Evolutionary conservation across 202 grass and related monocot genomes (phyloP), one percentile per base, ranked within the genome.

Genomic region (Elaeis oleifera): DNA sequence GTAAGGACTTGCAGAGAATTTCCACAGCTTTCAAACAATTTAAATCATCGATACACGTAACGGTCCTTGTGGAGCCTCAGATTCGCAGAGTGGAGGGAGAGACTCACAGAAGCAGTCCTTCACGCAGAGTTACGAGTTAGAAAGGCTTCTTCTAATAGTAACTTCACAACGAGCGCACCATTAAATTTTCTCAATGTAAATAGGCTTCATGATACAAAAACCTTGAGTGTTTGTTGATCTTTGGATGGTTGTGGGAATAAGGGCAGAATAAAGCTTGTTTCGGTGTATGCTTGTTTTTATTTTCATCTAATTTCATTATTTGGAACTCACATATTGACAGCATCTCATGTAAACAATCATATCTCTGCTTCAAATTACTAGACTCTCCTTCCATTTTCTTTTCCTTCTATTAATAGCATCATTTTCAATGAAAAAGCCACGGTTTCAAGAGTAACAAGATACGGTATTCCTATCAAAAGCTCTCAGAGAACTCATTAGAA

Each of bases 1-100:
- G 59, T 56, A 68, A 80, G 70, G 70, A 74, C 28, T 79, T 73
- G 58, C 69, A 79, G 61, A 79, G 61, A 54, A 13, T 73, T 48
- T 69, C 69, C 24, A 53, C 70, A 11, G 56, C 62, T 36, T 80
- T 80, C 23, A 63, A 60, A 11, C 77, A 80, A 64, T 74, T 54
- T 80, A 80, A 44, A 44, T 44, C 13, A 44, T 3, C 2, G 11
- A 13, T 13, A 44, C 36, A 3, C 36, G 50, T 36, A 36, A 5
- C 15, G 20, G 27, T 60, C 29, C 25, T 39, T 60, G 27, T 7
- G 25, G 58, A 56, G 22, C 54, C 54, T 56, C 54, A 1, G 9
- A 54, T 54, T 56, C 18, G 13, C 11, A 13, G 6, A 21, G 19
- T 21, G 53, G 53, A 23, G 18, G 21, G 58, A 60, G 58, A 60